A percentile compares a stretch with the other conserved stretches of the same genome.
Conservation (phyloP, 306 rosid genomes). For the Lithocarpus polystachyus region DNA sequence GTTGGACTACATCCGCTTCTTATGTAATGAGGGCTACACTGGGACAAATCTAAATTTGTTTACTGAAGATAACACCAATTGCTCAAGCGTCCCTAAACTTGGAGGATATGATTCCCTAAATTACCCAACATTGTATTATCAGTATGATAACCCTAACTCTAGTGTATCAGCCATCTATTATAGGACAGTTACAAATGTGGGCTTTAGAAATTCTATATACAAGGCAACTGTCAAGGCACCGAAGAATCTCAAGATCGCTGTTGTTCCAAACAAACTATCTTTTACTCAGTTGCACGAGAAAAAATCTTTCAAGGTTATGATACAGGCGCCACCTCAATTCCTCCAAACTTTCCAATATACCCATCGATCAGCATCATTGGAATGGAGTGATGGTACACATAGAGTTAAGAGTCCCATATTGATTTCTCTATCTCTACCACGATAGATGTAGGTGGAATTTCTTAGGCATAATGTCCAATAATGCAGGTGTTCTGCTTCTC, state of each 20-base stretch:
- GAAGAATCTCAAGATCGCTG: conserved; percentile 24
- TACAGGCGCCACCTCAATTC: too few species aligned
- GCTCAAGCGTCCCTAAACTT: background rate
- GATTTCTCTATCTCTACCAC: too few species aligned
- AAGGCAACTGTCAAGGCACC: conserved; percentile 27
- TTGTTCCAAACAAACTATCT: conserved; percentile 43
- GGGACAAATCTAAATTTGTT: conserved; percentile 27
- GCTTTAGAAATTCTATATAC: conserved; percentile 42
- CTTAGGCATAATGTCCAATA: too few species aligned
- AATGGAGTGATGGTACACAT: too few species aligned
- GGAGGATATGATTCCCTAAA: conserved; percentile 54
- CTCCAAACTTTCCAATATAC: too few species aligned
- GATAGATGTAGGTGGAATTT: too few species aligned
- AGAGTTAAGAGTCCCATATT: too few species aligned
- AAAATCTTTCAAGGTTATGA: conserved; percentile 58
- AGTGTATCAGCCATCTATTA: conserved; percentile 45
- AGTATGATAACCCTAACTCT: conserved; percentile 8
- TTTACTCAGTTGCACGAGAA: conserved; percentile 35
- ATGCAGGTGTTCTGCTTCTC: too few species aligned
- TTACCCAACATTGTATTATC: conserved; percentile 66
- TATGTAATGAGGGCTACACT: conserved; percentile 54
- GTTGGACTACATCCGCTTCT: conserved; percentile 44
- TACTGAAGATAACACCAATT: background rate
- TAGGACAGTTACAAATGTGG: conserved; percentile 63
- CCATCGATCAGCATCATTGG: too few species aligned